Conservation (phyloP, 1,139 yeast species). For the Hansenula lynferdii region DNA sequence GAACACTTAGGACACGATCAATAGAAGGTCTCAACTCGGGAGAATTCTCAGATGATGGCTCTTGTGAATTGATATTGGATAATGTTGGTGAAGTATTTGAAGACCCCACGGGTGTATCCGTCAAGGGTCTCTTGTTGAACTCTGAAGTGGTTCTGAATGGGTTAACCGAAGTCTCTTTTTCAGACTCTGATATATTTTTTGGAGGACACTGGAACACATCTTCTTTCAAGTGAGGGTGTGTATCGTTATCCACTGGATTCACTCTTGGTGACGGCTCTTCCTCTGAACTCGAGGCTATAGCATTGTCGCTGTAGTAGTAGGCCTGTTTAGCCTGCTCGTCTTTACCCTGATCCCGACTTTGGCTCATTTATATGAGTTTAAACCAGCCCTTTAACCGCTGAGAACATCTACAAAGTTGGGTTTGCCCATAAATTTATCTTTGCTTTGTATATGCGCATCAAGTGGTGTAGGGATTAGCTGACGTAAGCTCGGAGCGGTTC, state of each 20-base stretch:
- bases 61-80: constrained; percentile 25
- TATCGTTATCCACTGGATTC: not conserved
- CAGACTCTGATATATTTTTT: not conserved
- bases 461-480: too few relatives aligned
- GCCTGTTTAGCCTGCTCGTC: not conserved
- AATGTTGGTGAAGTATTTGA: constrained; percentile 45
- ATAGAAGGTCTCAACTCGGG: constrained; percentile 19
- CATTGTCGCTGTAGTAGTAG: constrained; percentile 13
- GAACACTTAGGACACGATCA: not conserved
- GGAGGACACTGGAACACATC: constrained; percentile 4
- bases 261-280: constrained; percentile 12
- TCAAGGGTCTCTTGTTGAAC: constrained; percentile 64
- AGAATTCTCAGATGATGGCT: constrained; percentile 25
- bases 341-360: too few relatives aligned
- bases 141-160: constrained; percentile 36
- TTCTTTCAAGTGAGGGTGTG: constrained; percentile 3
- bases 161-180: not conserved
- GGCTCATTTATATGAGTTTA: too few relatives aligned
- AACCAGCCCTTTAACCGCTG: too few relatives aligned
- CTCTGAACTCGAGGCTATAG: constrained; percentile 20
- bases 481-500: too few relatives aligned
- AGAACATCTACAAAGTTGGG: too few relatives aligned
- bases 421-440: too few relatives aligned
- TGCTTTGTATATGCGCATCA: too few relatives aligned
- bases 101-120: constrained; percentile 68